A percentile compares a stretch with the other conserved stretches of the same genome.
phyloP scores from a whole-genome alignment of 768 basidiomycete genomes.

The Tylopilus intermedius region DNA sequence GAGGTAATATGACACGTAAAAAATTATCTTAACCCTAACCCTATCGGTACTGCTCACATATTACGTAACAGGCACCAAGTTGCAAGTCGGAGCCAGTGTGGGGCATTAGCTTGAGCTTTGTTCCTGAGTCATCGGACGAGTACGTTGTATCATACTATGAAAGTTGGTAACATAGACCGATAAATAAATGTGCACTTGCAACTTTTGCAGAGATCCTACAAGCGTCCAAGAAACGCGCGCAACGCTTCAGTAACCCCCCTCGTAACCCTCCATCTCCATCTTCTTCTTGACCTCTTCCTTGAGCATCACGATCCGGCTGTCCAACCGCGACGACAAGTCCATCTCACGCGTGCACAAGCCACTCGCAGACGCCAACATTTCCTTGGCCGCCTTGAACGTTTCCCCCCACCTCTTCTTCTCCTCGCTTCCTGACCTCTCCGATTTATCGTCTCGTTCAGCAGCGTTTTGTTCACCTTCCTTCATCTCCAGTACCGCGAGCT shows the following conservation, averaged over 20 bases:
- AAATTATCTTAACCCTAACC: constrained; percentile 10
- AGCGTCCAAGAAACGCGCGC: too few relatives aligned
- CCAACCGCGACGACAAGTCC: constrained; percentile 65
- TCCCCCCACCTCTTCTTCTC: constrained; percentile 38
- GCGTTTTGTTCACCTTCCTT: constrained; percentile 47
- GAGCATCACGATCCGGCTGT: constrained; percentile 65
- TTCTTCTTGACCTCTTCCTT: constrained; percentile 65
- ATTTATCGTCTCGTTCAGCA: constrained; percentile 29
- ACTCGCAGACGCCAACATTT: constrained; percentile 50
- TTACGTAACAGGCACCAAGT: too few relatives aligned
- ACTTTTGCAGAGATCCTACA: too few relatives aligned
- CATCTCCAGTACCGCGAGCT: constrained; percentile 66
- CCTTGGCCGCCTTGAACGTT: constrained; percentile 44
- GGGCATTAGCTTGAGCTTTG: too few relatives aligned
- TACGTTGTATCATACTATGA: too few relatives aligned
- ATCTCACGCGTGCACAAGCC: constrained; percentile 43
- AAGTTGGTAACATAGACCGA: too few relatives aligned
- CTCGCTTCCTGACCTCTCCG: constrained; percentile 2
- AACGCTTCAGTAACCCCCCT: not conserved
- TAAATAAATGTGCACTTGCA: too few relatives aligned
- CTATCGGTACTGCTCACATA: not conserved
- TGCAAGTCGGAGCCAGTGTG: too few relatives aligned
- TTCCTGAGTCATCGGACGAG: too few relatives aligned
- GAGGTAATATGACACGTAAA: not conserved
- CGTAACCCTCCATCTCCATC: constrained; percentile 41